Evolutionary conservation across 2,329 filamentous ascomycete genomes (phyloP), one percentile per base, ranked within the genome.

Genomic region (Lasiodiplodia theobromae): DNA sequence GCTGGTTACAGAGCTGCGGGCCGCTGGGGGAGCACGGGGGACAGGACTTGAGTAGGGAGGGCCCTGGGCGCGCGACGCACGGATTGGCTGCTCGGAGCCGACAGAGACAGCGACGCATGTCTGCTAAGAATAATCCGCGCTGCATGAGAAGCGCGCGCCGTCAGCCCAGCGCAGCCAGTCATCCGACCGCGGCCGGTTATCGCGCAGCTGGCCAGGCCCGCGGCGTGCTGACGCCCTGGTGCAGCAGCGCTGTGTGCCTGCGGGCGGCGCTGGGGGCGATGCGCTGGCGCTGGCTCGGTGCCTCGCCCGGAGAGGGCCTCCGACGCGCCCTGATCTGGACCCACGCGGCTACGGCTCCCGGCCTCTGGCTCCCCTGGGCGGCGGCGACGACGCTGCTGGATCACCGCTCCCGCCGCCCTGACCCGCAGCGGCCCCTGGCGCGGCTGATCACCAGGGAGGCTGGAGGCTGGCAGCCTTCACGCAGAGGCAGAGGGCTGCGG

Each of bases 81-180:
- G 44, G 63, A 66, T 66, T 66, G 63, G 63, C 37, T 56, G 52
- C 40, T 34, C 51, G 58, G 40, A 51, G 58, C 58, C 58, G 58
- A 63, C 58, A 65, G 62, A 65, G 38, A 65, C 62, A 54, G 62
- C 44, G 62, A 54, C 62, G 40, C 25, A 34, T 47, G 57, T 51
- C 51, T 52, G 49, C 62, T 65, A 65, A 65, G 62, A 65, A 65
- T 65, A 65, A 65, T 65, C 62, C 47, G 38, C 31, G 62, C 47
- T 49, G 62, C 62, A 65, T 65, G 62, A 51, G 51, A 51, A 52
- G 31, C 62, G 51, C 51, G 62, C 47, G 34, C 62, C 63, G 60
- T 64, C 60, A 64, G 60, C 60, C 60, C 38, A 44, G 57, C 40
- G 37, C 31, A 53, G 62, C 62, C 49, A 65, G 62, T 65, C 62